Evolutionary conservation across 805 yeast genomes (phyloP), one percentile per base, ranked within the genome.

Genomic region (Teunomyces stri): DNA sequence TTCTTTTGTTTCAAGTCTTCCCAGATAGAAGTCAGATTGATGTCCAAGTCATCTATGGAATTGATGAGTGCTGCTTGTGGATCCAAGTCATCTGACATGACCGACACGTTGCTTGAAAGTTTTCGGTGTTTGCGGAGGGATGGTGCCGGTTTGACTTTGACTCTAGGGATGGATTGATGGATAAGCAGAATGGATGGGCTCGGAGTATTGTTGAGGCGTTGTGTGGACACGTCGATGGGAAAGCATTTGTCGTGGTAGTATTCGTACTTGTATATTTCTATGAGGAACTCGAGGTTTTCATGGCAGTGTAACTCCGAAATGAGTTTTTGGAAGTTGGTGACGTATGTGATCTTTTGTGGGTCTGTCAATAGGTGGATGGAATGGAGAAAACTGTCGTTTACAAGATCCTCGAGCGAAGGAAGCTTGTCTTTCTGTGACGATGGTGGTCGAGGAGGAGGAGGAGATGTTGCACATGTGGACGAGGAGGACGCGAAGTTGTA

Each of bases 201-300:
- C 22, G 55, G 61, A 6, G 49, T 43, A 30, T 47, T 41, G 38
- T 49, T 47, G 16, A 47, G 45, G 15, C 47, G 48, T 11, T 46
- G 44, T 15, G 38, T 18, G 20, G 43, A 25, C 29, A 18, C 5
- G 38, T 44, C 27, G 13, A 36, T 42, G 12, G 62, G 58, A 18
- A 42, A 49, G 13, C 57, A 45, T 34, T 54, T 51, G 42, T 71
- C 74, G 65, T 72, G 73, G 44, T 64, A 64, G 56, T 69, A 65
- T 51, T 77, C 80, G 56, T 77, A 77, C 43, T 69, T 70, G 56
- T 58, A 75, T 13, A 76, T 74, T 47, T 72, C 75, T 4, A 76
- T 64, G 27, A 77, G 57, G 49, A 77, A 77, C 38, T 65, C 57
- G 35, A 77, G 62, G 57, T 74, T 76, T 56, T 77, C 81, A 44